phyloP scores from a whole-genome alignment of 352 stramenopile genomes.

The Paralagenidium karlingii region DNA sequence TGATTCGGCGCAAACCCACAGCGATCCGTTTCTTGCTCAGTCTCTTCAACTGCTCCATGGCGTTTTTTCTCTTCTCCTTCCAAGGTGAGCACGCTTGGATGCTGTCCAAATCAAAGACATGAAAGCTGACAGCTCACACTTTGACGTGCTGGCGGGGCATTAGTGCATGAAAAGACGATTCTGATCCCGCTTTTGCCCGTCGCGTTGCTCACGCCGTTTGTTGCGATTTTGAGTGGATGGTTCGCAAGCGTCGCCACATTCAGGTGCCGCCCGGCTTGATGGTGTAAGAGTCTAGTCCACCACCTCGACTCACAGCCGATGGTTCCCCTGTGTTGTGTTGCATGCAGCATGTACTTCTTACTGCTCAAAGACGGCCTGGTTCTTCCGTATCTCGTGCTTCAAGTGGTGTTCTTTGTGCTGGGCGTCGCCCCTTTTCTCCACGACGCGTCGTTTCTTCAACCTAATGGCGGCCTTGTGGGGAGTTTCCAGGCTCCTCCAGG shows the following conservation, averaged over 20 bases:
- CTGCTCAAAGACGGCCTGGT: slow-evolving; percentile 68
- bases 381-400: slow-evolving; percentile 56
- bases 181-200: slow-evolving; percentile 87
- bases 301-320: neutral
- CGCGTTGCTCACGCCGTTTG: slow-evolving; percentile 65
- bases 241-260: slow-evolving; percentile 75
- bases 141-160: neutral
- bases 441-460: slow-evolving; percentile 14
- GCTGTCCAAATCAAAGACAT: neutral
- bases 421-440: slow-evolving; percentile 30
- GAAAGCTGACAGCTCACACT: neutral
- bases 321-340: neutral
- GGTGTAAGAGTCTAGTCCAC: neutral
- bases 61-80: slow-evolving; percentile 96
- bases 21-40: slow-evolving; percentile 72
- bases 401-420: slow-evolving; percentile 29
- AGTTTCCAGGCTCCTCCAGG: slow-evolving; percentile 14
- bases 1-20: slow-evolving; percentile 49
- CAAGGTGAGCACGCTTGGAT: slow-evolving; percentile 41
- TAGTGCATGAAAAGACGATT: slow-evolving; percentile 96
- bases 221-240: slow-evolving; percentile 49
- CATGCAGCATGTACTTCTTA: slow-evolving; percentile 71
- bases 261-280: slow-evolving; percentile 27
- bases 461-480: slow-evolving; percentile 1
- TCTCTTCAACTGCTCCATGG: slow-evolving; percentile 75